Percentiles rank a stretch among this genome's conserved stretches.
These are phyloP conservation scores for Xylogone sp. DNA, from an alignment of 2,329 filamentous ascomycete species.

Conservation along the genomic window DNA sequence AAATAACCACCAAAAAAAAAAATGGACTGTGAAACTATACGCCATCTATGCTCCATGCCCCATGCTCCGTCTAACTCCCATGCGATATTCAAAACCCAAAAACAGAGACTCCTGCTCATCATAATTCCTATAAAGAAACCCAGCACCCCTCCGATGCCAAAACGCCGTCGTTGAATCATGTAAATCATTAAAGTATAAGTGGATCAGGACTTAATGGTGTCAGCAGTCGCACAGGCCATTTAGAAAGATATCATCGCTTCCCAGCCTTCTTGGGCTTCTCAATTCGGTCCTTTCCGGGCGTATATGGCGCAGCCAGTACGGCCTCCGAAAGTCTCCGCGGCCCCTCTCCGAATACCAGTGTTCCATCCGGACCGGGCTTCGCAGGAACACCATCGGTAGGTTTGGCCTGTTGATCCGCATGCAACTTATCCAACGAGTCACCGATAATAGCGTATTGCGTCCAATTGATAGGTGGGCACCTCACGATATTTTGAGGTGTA, in stretches of 20 bases:
- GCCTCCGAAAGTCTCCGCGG: constrained; percentile 40
- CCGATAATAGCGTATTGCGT: constrained; percentile 89
- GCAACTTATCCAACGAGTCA: constrained; percentile 77
- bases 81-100: neutral
- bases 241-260: constrained; percentile 16
- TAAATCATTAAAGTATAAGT: neutral
- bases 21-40: neutral
- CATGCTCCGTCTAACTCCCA: neutral
- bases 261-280: constrained; percentile 23
- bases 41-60: neutral
- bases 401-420: constrained; percentile 69
- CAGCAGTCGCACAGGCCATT: no score
- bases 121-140: neutral
- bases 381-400: constrained; percentile 57
- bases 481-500: constrained; percentile 74
- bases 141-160: neutral
- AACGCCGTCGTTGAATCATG: neutral
- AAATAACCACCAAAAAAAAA: neutral
- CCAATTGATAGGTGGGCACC: constrained; percentile 92
- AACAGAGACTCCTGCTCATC: neutral
- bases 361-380: constrained; percentile 35
- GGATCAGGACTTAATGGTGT: no score
- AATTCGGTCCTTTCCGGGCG: constrained; percentile 48
- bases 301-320: constrained; percentile 55
- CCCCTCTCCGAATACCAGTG: constrained; percentile 38